A percentile compares a stretch with the other conserved stretches of the same genome.
Evolutionary conservation across 805 yeast genomes (phyloP).

Genomic region (Metschnikowia anglica): DNA sequence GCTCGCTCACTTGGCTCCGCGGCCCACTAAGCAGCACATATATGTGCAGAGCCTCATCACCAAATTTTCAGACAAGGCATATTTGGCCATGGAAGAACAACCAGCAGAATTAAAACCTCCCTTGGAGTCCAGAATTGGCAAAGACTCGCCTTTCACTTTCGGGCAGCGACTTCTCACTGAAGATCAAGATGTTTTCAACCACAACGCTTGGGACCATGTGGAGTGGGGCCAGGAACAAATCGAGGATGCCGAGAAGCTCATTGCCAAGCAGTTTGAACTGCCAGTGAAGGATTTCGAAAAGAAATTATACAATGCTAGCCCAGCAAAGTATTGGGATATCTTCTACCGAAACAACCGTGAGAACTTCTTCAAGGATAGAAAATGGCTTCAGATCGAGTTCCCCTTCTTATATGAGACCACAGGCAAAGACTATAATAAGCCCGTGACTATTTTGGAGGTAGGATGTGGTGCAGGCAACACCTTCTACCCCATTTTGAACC

Average conservation of each 20-base stretch:
- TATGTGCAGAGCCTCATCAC: slow-evolving; percentile 12
- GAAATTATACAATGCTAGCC: slow-evolving; percentile 72
- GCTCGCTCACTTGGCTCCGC: too few species aligned
- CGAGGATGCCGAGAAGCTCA: slow-evolving; percentile 68
- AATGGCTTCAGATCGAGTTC: slow-evolving; percentile 94
- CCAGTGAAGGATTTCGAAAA: slow-evolving; percentile 92
- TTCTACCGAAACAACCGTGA: slow-evolving; percentile 88
- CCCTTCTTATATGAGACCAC: slow-evolving; percentile 82
- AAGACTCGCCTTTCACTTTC: slow-evolving; percentile 87
- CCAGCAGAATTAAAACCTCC: slow-evolving; percentile 36
- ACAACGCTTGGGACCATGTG: slow-evolving; percentile 96
- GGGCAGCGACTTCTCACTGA: slow-evolving; percentile 78
- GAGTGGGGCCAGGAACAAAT: slow-evolving; percentile 95
- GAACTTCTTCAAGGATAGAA: slow-evolving; percentile 93
- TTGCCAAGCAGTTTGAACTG: slow-evolving; percentile 67
- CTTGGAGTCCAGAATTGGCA: slow-evolving; percentile 60
- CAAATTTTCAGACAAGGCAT: slow-evolving; percentile 4
- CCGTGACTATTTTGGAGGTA: slow-evolving; percentile 76
- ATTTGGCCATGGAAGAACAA: background rate
- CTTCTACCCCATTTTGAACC: slow-evolving; percentile 81
- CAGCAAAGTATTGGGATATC: slow-evolving; percentile 93
- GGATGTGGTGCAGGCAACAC: slow-evolving; percentile 99
- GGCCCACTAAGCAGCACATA: too few species aligned
- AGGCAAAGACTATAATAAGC: slow-evolving; percentile 60
- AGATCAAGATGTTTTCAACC: slow-evolving; percentile 82